Base-by-base conservation (phyloP, 2,329 filamentous ascomycete genomes). In the Trichoderma asperellum region DNA sequence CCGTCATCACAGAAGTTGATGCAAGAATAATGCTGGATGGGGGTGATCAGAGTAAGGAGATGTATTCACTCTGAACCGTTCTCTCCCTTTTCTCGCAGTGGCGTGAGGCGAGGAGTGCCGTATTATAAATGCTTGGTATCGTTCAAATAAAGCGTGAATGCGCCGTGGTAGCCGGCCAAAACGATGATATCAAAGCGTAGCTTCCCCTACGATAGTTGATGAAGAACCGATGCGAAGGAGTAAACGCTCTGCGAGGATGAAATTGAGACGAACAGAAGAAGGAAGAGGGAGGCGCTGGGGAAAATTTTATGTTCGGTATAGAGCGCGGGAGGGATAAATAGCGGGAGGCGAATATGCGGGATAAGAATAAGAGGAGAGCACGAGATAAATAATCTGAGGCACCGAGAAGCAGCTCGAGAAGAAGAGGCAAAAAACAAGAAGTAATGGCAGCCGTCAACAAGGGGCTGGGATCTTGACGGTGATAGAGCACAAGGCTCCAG, bases 1-100 rank as follows among this genome's bases (percentile, higher is more conserved):
- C 37, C 60, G 59, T 64, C 66, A 70, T 70, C 57, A 68, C 68
- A 70, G 21, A 53, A 11, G 21, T 21, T 18, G 8, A 43, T 58
- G 58, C 55, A 53, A 53, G 34, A 14, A 47, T 32, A 34, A 57
- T 18, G 24, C 21, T 32, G 53, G 27, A 58, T 40, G 27, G 29
- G 18, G 53, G 29, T 24, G 29, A 40, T 27, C 5, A 24, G 37
- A 34, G 35, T 29, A 11, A 10, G 18, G n/a, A 7, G 18, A 21
- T n/a, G 10, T 43, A 35, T 49, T 35, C 12, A 35, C 4, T 27
- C 34, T 55, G 61, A 21, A 16, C 27, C 32, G 37, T 18, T 49
- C 27, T 49, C 52, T 52, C 24, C 43, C 27, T 47, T 32, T 47
- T 37, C n/a, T 27, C 16, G 34, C 2, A 56, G 29, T 49, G 32